Conservation (phyloP, 2,329 filamentous ascomycete species). For the Phialocephala sp. region DNA sequence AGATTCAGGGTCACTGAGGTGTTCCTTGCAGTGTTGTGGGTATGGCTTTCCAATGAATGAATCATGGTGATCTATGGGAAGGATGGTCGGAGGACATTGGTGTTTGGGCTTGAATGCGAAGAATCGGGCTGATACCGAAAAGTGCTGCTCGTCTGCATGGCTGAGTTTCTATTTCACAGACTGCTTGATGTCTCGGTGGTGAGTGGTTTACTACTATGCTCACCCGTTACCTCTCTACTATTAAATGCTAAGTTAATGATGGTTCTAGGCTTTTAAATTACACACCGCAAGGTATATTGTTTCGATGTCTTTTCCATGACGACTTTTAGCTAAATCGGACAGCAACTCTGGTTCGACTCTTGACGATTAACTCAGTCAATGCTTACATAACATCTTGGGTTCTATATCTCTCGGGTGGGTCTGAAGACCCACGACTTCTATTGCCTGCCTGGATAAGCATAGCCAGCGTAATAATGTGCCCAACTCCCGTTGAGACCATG, state of each 20-base stretch:
- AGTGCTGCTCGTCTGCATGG: slow-evolving; percentile 74
- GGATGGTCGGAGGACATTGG: background rate
- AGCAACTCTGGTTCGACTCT: slow-evolving; percentile 79
- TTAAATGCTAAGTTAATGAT: background rate
- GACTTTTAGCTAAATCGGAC: slow-evolving; percentile 29
- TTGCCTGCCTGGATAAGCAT: slow-evolving; percentile 81
- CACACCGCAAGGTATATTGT: slow-evolving; percentile 63
- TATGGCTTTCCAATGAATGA: slow-evolving; percentile 47
- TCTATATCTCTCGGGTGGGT: slow-evolving; percentile 72
- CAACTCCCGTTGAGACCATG: background rate
- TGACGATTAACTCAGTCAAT: slow-evolving; percentile 76
- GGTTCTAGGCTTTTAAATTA: slow-evolving; percentile 76
- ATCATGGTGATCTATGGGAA: background rate
- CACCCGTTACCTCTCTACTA: background rate
- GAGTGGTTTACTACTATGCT: slow-evolving; percentile 36
- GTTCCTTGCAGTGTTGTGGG: slow-evolving; percentile 75
- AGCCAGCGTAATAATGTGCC: slow-evolving; percentile 60
- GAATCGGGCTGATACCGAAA: slow-evolving; percentile 29
- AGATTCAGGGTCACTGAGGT: slow-evolving; percentile 69
- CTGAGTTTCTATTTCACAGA: slow-evolving; percentile 76
- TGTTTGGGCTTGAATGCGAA: background rate
- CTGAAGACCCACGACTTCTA: slow-evolving; percentile 71
- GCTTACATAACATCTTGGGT: slow-evolving; percentile 77
- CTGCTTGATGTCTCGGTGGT: slow-evolving; percentile 85
- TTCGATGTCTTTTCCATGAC: background rate